Percentiles rank a stretch among this genome's conserved stretches.
Conservation (phyloP, 495 filamentous ascomycete species). For the Neurospora terricola region DNA sequence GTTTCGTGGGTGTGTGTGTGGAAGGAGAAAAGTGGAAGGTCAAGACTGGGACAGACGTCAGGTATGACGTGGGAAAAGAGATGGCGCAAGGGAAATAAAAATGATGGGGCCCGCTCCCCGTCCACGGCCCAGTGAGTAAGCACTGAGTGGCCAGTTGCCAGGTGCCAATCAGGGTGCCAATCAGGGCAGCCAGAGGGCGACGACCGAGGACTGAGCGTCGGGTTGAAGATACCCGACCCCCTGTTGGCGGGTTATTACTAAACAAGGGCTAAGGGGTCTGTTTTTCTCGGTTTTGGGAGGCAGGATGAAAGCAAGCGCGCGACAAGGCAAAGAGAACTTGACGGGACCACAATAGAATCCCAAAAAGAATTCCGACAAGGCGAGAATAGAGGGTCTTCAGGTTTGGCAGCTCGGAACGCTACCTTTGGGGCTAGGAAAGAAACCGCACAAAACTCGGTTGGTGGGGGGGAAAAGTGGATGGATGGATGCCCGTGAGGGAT, state of each 20-base stretch:
- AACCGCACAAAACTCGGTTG: neutral
- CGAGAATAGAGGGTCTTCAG: neutral
- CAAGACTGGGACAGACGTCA: conserved; percentile 27
- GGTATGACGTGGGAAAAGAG: conserved; percentile 31
- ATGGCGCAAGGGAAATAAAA: conserved; percentile 27
- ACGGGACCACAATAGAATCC: neutral
- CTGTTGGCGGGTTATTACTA: neutral
- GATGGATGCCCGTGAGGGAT: neutral
- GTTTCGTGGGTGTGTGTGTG: conserved; percentile 10
- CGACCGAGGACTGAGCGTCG: neutral
- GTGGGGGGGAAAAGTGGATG: neutral
- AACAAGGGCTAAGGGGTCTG: neutral
- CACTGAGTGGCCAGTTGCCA: neutral
- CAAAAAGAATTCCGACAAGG: neutral
- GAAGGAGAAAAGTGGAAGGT: conserved; percentile 15
- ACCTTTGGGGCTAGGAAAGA: neutral
- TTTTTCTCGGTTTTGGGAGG: neutral
- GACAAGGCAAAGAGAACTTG: neutral
- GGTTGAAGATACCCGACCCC: neutral
- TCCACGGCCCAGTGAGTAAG: neutral
- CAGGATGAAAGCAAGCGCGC: neutral
- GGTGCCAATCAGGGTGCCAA: neutral
- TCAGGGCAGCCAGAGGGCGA: neutral
- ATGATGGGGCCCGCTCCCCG: conserved; percentile 16
- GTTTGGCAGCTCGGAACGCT: neutral